Percentiles rank a stretch among this genome's conserved stretches.
These are phyloP conservation scores for Talaromyces ruber DNA, from an alignment of 495 filamentous ascomycete species.

Conservation along the genomic window DNA sequence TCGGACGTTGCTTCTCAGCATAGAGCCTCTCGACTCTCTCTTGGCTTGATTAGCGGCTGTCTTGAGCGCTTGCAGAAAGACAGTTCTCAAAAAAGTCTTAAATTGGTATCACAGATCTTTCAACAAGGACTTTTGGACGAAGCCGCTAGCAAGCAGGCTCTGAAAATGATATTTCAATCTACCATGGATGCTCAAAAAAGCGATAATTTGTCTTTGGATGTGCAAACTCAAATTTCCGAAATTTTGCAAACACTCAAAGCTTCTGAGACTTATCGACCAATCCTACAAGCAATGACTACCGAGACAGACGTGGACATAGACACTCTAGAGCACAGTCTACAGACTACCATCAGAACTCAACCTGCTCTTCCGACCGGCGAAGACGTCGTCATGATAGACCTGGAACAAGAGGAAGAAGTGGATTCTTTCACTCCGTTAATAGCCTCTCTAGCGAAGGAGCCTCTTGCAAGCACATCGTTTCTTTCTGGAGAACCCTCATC, in stretches of 20 bases:
- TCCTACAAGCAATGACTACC: conserved; percentile 49
- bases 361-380: conserved; percentile 26
- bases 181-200: conserved; percentile 22
- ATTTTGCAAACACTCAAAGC: conserved; percentile 54
- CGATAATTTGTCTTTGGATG: conserved; percentile 32
- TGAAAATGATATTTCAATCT: conserved; percentile 51
- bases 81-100: not conserved
- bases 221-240: conserved; percentile 54
- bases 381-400: conserved; percentile 45
- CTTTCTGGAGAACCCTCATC: conserved; percentile 26
- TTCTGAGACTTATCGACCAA: conserved; percentile 40
- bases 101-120: conserved; percentile 52
- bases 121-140: conserved; percentile 51
- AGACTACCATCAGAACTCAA: conserved; percentile 50
- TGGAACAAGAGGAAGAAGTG: conserved; percentile 21
- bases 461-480: conserved; percentile 23
- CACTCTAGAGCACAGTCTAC: conserved; percentile 60
- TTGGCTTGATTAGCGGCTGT: conserved; percentile 61
- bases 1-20: conserved; percentile 54
- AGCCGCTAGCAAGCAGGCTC: conserved; percentile 48
- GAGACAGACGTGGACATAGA: conserved; percentile 57
- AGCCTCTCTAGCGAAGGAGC: conserved; percentile 24
- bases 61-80: conserved; percentile 55
- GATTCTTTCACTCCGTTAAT: conserved; percentile 30
- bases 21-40: conserved; percentile 61